Evolutionary conservation across 1,284 basidiomycete species (phyloP).

Genomic region (Austropuccinia psidii): DNA sequence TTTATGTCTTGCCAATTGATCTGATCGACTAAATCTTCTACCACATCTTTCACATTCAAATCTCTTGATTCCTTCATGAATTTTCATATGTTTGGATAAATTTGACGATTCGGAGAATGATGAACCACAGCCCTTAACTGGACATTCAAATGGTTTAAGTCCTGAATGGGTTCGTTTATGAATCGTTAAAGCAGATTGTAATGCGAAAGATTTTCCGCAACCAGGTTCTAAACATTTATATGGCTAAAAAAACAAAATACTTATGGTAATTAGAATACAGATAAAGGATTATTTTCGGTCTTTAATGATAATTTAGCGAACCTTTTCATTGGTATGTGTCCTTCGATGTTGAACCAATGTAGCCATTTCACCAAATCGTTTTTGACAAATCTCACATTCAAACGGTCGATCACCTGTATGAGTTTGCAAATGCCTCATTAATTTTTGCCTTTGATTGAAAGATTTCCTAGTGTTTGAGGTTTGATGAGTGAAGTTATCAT

Average conservation of each 20-base stretch:
- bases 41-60: slow-evolving; percentile 43
- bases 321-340: slow-evolving; percentile 45
- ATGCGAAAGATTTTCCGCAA: slow-evolving; percentile 46
- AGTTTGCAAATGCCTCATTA: slow-evolving; percentile 44
- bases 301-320: no score
- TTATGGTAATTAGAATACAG: no score
- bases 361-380: slow-evolving; percentile 45
- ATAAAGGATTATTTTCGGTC: no score
- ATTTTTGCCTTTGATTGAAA: slow-evolving; percentile 47
- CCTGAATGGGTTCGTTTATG: slow-evolving; percentile 46
- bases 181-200: slow-evolving; percentile 46
- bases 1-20: slow-evolving; percentile 44
- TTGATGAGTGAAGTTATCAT: background rate
- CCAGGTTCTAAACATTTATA: slow-evolving; percentile 46
- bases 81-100: slow-evolving; percentile 46
- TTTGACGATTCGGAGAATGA: slow-evolving; percentile 47
- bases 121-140: slow-evolving; percentile 42
- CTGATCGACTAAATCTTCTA: slow-evolving; percentile 44
- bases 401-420: slow-evolving; percentile 44
- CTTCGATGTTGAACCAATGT: slow-evolving; percentile 47
- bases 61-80: slow-evolving; percentile 45
- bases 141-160: slow-evolving; percentile 46
- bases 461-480: slow-evolving; percentile 38
- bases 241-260: slow-evolving; percentile 37
- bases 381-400: slow-evolving; percentile 40